phyloP scores from a whole-genome alignment of 1,139 yeast genomes.

The Hansenula anomala region DNA sequence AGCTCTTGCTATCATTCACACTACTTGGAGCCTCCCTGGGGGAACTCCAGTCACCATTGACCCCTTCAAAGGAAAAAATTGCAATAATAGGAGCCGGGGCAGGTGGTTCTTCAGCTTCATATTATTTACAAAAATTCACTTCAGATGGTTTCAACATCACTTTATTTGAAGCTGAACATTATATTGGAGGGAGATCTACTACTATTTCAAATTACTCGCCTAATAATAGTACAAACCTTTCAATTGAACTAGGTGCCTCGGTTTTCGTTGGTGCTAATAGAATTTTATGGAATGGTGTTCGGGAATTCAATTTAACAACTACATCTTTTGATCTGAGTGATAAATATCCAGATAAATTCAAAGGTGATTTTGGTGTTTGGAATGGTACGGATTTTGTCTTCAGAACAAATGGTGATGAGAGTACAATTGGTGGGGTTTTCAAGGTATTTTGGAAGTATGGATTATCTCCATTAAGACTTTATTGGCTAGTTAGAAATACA shows the following conservation, averaged over 20 bases:
- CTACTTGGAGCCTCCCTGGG: no score
- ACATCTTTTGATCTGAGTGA: slow-evolving; percentile 12
- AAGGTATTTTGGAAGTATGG: slow-evolving; percentile 28
- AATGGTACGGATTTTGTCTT: slow-evolving; percentile 28
- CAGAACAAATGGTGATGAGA: slow-evolving; percentile 3
- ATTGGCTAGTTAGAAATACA: slow-evolving; percentile 12
- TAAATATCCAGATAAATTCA: slow-evolving; percentile 13
- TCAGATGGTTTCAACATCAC: slow-evolving; percentile 25
- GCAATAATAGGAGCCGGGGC: slow-evolving; percentile 46
- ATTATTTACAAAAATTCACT: slow-evolving; percentile 32
- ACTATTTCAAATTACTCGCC: slow-evolving; percentile 21
- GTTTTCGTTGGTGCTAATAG: slow-evolving; percentile 35
- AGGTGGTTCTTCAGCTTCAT: slow-evolving; percentile 39
- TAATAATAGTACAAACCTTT: slow-evolving; percentile 16
- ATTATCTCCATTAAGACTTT: slow-evolving; percentile 20
- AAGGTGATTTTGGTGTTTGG: slow-evolving; percentile 31
- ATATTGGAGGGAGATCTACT: slow-evolving; percentile 36
- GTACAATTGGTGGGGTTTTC: slow-evolving; percentile 5
- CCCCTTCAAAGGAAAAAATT: no score
- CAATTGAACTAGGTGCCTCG: slow-evolving; percentile 38
- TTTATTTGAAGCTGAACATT: slow-evolving; percentile 28
- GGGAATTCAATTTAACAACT: slow-evolving; percentile 26
- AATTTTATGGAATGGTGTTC: slow-evolving; percentile 30
- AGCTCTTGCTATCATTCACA: no score
- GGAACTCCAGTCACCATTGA: background rate